phyloP scores from a whole-genome alignment of 2,329 filamentous ascomycete species.

The Cyphellophora europaea region DNA sequence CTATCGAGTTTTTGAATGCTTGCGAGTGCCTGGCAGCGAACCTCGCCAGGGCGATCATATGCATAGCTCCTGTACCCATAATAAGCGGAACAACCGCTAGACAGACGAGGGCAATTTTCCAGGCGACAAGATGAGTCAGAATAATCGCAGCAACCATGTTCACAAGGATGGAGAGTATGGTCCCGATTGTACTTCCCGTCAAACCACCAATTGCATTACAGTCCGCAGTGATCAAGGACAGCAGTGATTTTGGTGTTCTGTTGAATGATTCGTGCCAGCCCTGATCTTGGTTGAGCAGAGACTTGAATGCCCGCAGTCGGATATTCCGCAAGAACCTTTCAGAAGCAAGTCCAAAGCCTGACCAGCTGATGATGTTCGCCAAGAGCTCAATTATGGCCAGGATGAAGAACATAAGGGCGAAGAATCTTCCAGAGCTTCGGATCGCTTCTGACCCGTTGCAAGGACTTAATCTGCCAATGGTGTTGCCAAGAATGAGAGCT shows the following conservation, averaged over 20 bases:
- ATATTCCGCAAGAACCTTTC: conserved; percentile 10
- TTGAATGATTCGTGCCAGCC: conserved; percentile 61
- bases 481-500: conserved; percentile 52
- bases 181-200: conserved; percentile 24
- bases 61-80: conserved; percentile 59
- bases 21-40: conserved; percentile 47
- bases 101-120: conserved; percentile 66
- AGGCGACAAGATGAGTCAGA: conserved; percentile 60
- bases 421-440: conserved; percentile 41
- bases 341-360: conserved; percentile 18
- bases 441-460: conserved; percentile 43
- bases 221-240: conserved; percentile 62
- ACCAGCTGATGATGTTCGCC: conserved; percentile 51
- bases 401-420: conserved; percentile 51
- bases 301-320: conserved; percentile 13
- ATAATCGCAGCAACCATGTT: conserved; percentile 61
- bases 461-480: conserved; percentile 46
- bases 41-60: conserved; percentile 48
- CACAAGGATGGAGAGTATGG: conserved; percentile 30
- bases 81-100: conserved; percentile 60
- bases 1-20: conserved; percentile 41
- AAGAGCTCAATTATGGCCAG: conserved; percentile 52
- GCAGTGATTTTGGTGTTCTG: conserved; percentile 51
- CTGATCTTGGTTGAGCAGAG: conserved; percentile 11
- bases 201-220: conserved; percentile 57